phyloP scores from a whole-genome alignment of 1,284 basidiomycete genomes.

The Marasmius oreades region DNA sequence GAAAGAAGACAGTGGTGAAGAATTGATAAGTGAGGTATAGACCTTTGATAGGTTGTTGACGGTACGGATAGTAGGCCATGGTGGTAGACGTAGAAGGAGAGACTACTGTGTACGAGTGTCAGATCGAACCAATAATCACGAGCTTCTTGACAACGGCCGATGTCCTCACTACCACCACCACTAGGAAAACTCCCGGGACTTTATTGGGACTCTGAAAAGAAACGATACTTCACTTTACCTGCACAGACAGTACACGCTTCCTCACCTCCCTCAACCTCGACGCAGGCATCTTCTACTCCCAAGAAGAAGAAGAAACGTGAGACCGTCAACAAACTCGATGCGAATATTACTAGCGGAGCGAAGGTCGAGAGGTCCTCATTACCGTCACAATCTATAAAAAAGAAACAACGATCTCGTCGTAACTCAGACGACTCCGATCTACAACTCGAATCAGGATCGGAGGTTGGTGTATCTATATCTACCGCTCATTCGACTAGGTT shows the following conservation, averaged over 20 bases:
- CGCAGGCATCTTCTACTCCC: neutral
- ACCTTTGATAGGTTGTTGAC: conserved; percentile 38
- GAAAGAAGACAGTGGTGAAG: conserved; percentile 38
- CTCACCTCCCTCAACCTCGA: neutral
- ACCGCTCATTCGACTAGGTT: neutral
- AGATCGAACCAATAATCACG: too few species aligned
- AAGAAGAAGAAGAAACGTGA: neutral
- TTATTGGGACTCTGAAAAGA: neutral
- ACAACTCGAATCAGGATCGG: too few species aligned
- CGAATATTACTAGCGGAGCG: neutral
- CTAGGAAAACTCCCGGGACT: neutral
- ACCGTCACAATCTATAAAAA: neutral
- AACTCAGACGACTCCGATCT: too few species aligned
- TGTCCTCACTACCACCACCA: neutral
- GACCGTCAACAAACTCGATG: neutral
- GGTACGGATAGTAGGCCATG: conserved; percentile 23
- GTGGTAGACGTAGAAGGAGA: neutral
- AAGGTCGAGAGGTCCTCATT: neutral
- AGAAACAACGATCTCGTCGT: neutral
- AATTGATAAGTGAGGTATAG: conserved; percentile 39
- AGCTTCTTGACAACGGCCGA: neutral
- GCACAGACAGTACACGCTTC: neutral
- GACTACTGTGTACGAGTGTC: neutral
- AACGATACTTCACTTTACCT: neutral
- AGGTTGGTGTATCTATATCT: too few species aligned